These are phyloP conservation scores for Brettanomyces anomalus DNA, from an alignment of 805 yeast genomes.

Conservation along the genomic window DNA sequence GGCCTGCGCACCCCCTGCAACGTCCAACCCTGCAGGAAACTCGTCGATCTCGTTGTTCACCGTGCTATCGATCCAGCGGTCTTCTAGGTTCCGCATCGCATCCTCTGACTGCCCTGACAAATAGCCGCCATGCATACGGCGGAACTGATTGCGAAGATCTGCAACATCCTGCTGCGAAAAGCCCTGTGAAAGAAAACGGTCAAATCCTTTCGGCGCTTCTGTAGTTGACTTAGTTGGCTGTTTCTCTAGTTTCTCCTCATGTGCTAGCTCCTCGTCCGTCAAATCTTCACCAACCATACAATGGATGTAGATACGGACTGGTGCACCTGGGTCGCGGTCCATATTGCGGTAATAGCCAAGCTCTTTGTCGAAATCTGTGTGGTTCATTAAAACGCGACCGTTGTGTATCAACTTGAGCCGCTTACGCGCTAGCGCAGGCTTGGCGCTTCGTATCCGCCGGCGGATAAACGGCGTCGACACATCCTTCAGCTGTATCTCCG, in stretches of 20 bases:
- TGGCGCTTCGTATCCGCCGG: conserved; percentile 30
- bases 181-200: conserved; percentile 74
- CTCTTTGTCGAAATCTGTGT: conserved; percentile 46
- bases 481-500: conserved; percentile 16
- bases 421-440: conserved; percentile 25
- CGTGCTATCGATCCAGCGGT: conserved; percentile 80
- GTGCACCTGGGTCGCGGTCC: conserved; percentile 12
- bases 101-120: conserved; percentile 28
- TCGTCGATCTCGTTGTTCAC: conserved; percentile 44
- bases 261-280: conserved; percentile 41
- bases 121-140: conserved; percentile 50
- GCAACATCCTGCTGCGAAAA: conserved; percentile 70
- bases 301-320: conserved; percentile 51
- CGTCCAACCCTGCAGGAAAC: conserved; percentile 27
- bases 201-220: conserved; percentile 79
- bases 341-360: conserved; percentile 20
- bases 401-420: conserved; percentile 59
- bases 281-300: conserved; percentile 69
- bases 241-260: conserved; percentile 52
- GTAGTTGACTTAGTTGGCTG: conserved; percentile 43
- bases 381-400: conserved; percentile 55
- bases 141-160: conserved; percentile 67
- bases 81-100: conserved; percentile 63
- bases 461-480: conserved; percentile 33
- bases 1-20: neutral